Base-by-base conservation (phyloP, 2,329 filamentous ascomycete species). In the Colletotrichum sp. region DNA sequence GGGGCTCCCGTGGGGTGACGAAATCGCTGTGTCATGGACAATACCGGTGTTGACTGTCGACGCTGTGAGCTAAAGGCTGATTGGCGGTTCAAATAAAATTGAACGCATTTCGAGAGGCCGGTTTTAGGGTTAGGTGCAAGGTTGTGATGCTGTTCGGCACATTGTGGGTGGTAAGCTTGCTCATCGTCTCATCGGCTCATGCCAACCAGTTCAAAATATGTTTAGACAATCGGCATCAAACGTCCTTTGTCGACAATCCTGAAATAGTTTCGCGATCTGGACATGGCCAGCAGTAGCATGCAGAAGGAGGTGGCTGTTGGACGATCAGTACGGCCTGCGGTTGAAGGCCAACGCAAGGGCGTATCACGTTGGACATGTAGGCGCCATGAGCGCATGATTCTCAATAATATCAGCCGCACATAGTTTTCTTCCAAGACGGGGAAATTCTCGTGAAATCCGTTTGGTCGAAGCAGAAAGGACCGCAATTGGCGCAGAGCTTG, bases 1-100 rank as follows among this genome's bases (percentile, higher is more conserved):
- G 28, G 26, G 49, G n/a, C 6, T 52, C n/a, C 44, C 44, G 44
- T 52, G 44, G 44, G 32, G 32, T 60, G 63, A 72, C 49, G 63
- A 32, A 49, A 67, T 26, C 18, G 21, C 24, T 21, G 18, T 28
- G 32, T 44, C 44, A 57, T 66, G 5, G 12, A 30, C 13, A 30
- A 59, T 59, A 24, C 24, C 49, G 16, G 32, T 34, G 6, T 34
- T 28, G 36, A 15, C 26, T n/a, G 24, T 18, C 12, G 4, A 32
- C 13, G 32, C 12, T 15, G 30, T 8, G 30, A n/a, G 15, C 5
- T 21, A 24, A 67, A 10, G 24, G 59, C 13, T 16, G 8, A 44
- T 32, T 65, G 32, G 36, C 44, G n/a, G n/a, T 52, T 15, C 4
- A 3, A 44, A 65, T 39, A 18, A 28, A 2, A 16, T 49, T 52